These are phyloP conservation scores for Camelina sativa DNA, from an alignment of 345 rosid genomes.

Conservation along the genomic window DNA sequence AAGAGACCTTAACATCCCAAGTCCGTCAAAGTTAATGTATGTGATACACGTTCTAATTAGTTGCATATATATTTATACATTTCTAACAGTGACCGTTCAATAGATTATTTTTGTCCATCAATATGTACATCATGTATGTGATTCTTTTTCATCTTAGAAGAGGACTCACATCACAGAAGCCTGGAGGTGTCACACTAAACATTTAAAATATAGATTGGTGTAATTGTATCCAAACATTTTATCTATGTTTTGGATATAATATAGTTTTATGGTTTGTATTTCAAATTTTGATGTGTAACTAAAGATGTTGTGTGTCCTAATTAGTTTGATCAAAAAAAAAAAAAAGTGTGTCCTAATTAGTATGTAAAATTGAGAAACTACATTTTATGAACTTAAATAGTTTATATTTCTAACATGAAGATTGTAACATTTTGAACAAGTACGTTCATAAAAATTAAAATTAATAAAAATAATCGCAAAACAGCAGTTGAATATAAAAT, in stretches of 20 bases:
- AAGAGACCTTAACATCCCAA: background rate
- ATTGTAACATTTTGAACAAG: background rate
- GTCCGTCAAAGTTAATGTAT: background rate
- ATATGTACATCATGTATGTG: background rate
- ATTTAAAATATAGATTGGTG: background rate
- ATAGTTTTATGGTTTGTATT: background rate
- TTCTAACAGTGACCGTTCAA: background rate
- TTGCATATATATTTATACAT: background rate
- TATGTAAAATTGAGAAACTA: background rate
- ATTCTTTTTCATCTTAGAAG: background rate
- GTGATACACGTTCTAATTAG: too few relatives aligned
- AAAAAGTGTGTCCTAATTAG: background rate
- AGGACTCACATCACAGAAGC: background rate
- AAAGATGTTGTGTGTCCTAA: background rate
- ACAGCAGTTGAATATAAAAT: too few relatives aligned
- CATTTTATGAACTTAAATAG: background rate
- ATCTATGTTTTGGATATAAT: too few relatives aligned
- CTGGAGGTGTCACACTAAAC: background rate
- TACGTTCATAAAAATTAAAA: background rate
- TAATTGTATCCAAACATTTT: background rate
- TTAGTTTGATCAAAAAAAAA: background rate
- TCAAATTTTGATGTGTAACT: background rate
- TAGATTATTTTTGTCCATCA: background rate
- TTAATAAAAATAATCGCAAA: background rate
- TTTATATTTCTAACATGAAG: background rate